Base-by-base conservation (phyloP, 345 rosid species). In the Brassica incana region DNA sequence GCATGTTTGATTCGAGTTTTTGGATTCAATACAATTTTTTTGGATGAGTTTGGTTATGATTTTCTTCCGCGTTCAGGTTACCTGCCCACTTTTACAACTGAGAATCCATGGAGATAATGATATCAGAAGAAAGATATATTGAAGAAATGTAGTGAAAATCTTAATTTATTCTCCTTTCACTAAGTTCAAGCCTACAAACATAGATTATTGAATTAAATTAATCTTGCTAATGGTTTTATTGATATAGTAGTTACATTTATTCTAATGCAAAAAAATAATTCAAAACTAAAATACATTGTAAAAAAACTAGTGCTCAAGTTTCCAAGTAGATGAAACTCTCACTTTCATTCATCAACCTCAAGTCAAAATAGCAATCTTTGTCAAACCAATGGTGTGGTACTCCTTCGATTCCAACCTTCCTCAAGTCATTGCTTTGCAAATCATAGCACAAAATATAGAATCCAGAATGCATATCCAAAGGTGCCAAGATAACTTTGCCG, bases 401-500 rank as follows among this genome's bases (percentile, higher is more conserved):
- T 30, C 77, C 70, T 74, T 64, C 16, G 63, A 74, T 74, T 64
- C 64, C 35, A 48, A 64, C 62, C 70, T 48, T 74, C 0, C 33
- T 74, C 70, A 64, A 18, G 29, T 64, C 62, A 48, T 74, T 74
- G 33, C 20, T 30, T 48, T 18, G 33, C 70, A 74, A 16, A 20
- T 74, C 62, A 43, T 74, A 64, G 10, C 3, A 48, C 70, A 73
- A 4, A 62, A 62, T 8, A 16, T 73, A 73, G 69, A 73, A 63
- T 1, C 4, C 3, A 4, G 32, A 45, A 45, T 8, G 5, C 77
- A 73, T 10, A 12, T 73, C 2, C 32, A 1, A 0, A 8, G 77
- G 77, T 48, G 62, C 77, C 18, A 73, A 63, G 18, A 73, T 73
- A 1, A 73, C 69, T 43, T 9, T 62, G 60, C 45, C 69, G 18